phyloP scores from a whole-genome alignment of 164 flowering plant genomes.

The Chimonanthus praecox region DNA sequence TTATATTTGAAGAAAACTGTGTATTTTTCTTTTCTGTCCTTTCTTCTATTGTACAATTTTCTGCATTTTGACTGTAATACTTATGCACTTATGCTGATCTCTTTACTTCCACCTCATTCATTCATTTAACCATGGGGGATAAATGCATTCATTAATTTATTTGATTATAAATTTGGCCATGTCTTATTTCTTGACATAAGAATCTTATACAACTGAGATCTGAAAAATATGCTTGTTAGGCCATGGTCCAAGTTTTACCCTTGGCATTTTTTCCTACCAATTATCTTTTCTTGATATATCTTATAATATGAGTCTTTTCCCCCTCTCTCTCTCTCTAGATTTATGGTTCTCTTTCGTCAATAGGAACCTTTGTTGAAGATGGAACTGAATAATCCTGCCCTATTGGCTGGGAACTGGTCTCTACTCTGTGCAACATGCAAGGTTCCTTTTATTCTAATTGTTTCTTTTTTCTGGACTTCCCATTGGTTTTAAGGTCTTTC shows the following conservation, averaged over 20 bases:
- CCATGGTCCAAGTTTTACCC: neutral
- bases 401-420: slow-evolving; percentile 96
- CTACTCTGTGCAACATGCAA: slow-evolving; percentile 98
- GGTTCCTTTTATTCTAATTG: slow-evolving; percentile 29
- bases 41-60: no score
- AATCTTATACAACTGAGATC: neutral
- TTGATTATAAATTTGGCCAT: no score
- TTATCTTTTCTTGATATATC: neutral
- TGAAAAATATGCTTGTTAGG: neutral
- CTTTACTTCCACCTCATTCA: no score
- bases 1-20: no score
- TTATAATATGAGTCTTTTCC: neutral
- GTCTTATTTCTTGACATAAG: neutral
- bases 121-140: no score
- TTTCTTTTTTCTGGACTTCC: slow-evolving; percentile 1
- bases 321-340: no score
- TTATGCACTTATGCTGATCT: no score
- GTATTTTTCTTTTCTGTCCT: no score
- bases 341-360: neutral
- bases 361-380: slow-evolving; percentile 90
- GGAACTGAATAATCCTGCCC: slow-evolving; percentile 75
- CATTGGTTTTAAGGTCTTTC: neutral
- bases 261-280: neutral
- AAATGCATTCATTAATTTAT: no score
- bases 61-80: no score